Base-by-base conservation (phyloP, 2,329 filamentous ascomycete genomes). In the Escovopsis sp. region DNA sequence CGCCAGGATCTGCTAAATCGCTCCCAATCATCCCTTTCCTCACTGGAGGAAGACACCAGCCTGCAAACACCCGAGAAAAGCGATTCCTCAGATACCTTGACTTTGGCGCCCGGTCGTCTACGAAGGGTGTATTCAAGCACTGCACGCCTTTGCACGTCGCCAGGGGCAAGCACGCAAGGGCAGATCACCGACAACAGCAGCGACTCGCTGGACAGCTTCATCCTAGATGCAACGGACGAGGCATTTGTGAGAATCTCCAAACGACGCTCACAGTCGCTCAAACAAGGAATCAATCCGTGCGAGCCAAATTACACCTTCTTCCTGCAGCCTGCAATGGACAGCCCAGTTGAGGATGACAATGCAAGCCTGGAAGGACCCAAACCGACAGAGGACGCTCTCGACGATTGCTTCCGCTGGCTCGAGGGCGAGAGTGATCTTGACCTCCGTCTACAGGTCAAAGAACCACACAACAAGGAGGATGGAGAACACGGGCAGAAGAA, bases 371-470 rank as follows among this genome's bases (percentile, higher is more conserved):
- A 49, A 23, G 51, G 51, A 30, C 19, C 36, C 26, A 48, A 48
- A 4, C 51, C 51, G 28, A 54, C 72, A 50, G 61, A 72, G 33
- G 68, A 74, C 40, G 72, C 72, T 1, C 65, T 83, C 44, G 74
- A 76, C 40, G 77, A 85, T 47, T 80, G 71, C 54, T 82, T 86
- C 50, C 70, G 77, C 39, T 85, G 82, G 80, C 64, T 86, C 26
- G 81, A 87, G 28, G 79, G 85, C 44, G 77, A 84, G 42, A 73
- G 80, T 15, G 74, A 82, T 41, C 64, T 88, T 30, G 81, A 88
- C 51, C 59, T 81, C 23, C 68, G 73, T 37, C 67, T 88, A 33
- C 71, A 70, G 33, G 61, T 86, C 30, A 79, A 85, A 54, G 78
- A 85, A 55, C 83, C 85, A 53, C 79, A 83, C 53, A 66, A 72